These are phyloP conservation scores for Lactarius sanguifluus DNA, from an alignment of 768 basidiomycete species.

Conservation along the genomic window DNA sequence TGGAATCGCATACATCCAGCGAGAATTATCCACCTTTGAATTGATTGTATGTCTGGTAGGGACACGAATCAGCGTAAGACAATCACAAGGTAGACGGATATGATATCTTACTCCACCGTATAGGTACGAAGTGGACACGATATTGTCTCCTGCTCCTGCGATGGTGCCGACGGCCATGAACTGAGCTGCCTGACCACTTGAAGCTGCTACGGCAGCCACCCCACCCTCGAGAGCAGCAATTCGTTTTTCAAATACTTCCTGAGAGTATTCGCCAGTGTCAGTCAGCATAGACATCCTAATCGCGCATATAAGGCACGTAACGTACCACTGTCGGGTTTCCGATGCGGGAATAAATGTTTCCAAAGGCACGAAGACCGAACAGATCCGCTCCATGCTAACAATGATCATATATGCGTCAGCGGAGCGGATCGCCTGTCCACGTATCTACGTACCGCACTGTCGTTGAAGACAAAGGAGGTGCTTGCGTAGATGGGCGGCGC, in stretches of 20 bases:
- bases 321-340: conserved; percentile 63
- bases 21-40: conserved; percentile 52
- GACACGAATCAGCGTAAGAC: neutral
- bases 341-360: conserved; percentile 68
- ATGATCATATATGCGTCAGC: neutral
- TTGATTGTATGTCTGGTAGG: conserved; percentile 62
- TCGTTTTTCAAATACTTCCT: conserved; percentile 80
- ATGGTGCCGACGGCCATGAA: conserved; percentile 51
- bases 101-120: conserved; percentile 62
- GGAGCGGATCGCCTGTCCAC: neutral
- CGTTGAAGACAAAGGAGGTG: conserved; percentile 72
- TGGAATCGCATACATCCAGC: neutral
- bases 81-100: neutral
- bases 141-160: conserved; percentile 70
- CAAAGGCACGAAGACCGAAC: conserved; percentile 61
- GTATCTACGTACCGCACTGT: conserved; percentile 51
- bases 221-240: conserved; percentile 81
- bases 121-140: conserved; percentile 65
- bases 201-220: conserved; percentile 66
- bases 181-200: conserved; percentile 77
- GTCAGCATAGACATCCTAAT: neutral
- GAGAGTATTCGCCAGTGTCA: neutral
- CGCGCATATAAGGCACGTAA: conserved; percentile 29
- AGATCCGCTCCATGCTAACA: conserved; percentile 68
- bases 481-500: conserved; percentile 78